Evolutionary conservation across 495 filamentous ascomycete genomes (phyloP), one percentile per base, ranked within the genome.

Genomic region (Penicillium taxi): DNA sequence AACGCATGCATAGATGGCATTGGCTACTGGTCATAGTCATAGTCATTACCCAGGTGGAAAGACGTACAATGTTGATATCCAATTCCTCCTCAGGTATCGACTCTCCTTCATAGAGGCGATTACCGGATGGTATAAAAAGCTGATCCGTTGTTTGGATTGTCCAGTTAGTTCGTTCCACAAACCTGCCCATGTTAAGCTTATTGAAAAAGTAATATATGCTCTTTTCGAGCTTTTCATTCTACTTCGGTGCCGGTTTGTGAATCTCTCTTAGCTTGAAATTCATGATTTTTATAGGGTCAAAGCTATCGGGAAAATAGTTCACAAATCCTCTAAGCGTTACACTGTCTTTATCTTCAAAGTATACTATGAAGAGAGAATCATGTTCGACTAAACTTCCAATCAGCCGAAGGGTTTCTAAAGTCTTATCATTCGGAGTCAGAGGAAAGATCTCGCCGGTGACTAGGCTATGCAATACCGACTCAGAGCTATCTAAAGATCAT

Each of bases 181-280:
- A 58, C 20, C 45, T 54, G 2, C 59, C 59, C 12, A 42, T 39
- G 32, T 56, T 38, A 9, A 63, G 17, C 24, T 41, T 50, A 3
- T 41, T 48, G 32, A 89, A 87, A 49, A 74, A 86, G n/a, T 75
- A 67, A 57, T 86, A 81, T 77, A 89, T 84, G 36, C 77, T 81
- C 23, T 69, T 70, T 32, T 77, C 76, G 9, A 88, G 63, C 50
- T 79, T 84, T 12, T 72, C 70, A 19, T 59, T 61, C 45, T 85
- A 87, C 0, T 72, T 69, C 1, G 80, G 80, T 3, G 81, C 75
- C 1, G 78, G 80, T 5, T 34, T 58, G 43, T 89, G 84, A 32
- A 89, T 81, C 23, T 78, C 73, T 3, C 68, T 66, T 4, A 89
- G 58, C n/a, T 66, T 58, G 44, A 73, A 63, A 0, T 72, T 74